A percentile compares a stretch with the other conserved stretches of the same genome.
phyloP scores from a whole-genome alignment of 2,329 filamentous ascomycete genomes.

The Cladophialophora immunda region DNA sequence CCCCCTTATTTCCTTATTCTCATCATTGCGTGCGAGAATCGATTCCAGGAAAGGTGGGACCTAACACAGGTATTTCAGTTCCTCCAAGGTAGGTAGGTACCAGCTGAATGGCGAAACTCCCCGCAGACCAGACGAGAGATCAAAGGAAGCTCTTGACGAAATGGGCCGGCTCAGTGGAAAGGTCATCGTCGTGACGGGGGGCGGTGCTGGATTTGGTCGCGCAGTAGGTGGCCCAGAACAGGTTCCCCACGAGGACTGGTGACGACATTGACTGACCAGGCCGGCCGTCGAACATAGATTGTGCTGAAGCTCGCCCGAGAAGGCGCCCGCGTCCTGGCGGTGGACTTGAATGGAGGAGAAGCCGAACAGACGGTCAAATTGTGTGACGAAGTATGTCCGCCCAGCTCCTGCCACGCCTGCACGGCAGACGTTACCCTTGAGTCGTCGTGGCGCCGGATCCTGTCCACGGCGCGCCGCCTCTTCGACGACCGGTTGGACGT shows the following conservation, averaged over 20 bases:
- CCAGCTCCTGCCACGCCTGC: slow-evolving; percentile 15
- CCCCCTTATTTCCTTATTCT: too few species aligned
- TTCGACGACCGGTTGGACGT: slow-evolving; percentile 28
- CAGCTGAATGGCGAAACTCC: too few species aligned
- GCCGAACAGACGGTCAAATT: slow-evolving; percentile 14
- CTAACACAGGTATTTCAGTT: too few species aligned
- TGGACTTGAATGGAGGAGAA: slow-evolving; percentile 28
- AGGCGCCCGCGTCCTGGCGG: slow-evolving; percentile 31
- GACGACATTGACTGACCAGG: too few species aligned
- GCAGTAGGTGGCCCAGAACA: too few species aligned
- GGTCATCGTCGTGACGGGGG: slow-evolving; percentile 31
- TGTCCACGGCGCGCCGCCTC: slow-evolving; percentile 17
- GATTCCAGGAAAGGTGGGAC: too few species aligned
- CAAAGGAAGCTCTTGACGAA: too few species aligned
- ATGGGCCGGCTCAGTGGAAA: slow-evolving; percentile 31
- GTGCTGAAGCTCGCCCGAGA: slow-evolving; percentile 30
- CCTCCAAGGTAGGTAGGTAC: too few species aligned
- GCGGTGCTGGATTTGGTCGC: slow-evolving; percentile 29
- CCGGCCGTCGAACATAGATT: slow-evolving; percentile 24
- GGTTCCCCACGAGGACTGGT: too few species aligned
- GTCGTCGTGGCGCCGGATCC: slow-evolving; percentile 33
- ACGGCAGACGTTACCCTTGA: slow-evolving; percentile 31
- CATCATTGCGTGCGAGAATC: too few species aligned
- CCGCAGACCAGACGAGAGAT: too few species aligned
- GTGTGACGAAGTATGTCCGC: too few species aligned